Evolutionary conservation across 352 stramenopile species (phyloP), one percentile per base, ranked within the genome.

Genomic region (Pythium scleroteichum): DNA sequence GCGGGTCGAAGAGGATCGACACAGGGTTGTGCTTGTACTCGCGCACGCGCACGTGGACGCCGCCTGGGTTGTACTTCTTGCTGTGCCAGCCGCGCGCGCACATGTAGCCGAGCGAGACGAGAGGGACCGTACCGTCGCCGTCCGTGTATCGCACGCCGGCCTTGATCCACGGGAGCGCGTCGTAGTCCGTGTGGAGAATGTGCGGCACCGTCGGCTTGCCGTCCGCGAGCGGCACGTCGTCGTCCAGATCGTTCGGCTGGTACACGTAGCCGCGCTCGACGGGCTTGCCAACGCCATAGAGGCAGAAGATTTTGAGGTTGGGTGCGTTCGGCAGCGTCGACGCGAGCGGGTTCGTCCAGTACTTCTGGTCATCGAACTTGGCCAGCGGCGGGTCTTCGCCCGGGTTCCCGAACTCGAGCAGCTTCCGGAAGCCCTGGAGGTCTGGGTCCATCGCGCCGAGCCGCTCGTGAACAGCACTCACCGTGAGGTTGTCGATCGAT

Each of bases 71-170:
- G 66, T 87, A 89, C 53, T 78, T 79, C 10, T 69, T 72, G 22
- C 76, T 85, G 42, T 76, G 75, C 92, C 92, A 98, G 10, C 78
- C 84, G 59, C 80, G 83, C 23, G 82, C 85, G 62, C 96, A 98
- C 82, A 98, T 96, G 72, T 97, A 97, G n/a, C 96, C 96, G 23
- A 98, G 72, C 33, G 85, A 97, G 29, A 98, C 50, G 6, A 98
- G 74, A 42, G 96, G 94, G 9, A 98, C 93, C 0, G 85, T 97
- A 16, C 87, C 93, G 72, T 99, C 96, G 39, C 96, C 96, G 50
- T 98, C 91, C 20, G 73, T 76, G 72, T 94, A 96, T 19, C 77
- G 71, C 40, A 98, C 84, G 0, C 95, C 90, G 5, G 77, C 69
- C 53, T 87, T 88, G 64, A 93, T 72, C 64, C 83, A 93, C 40